Conservation (phyloP, 2,329 filamentous ascomycete genomes). For the Colletotrichum plurivorum region DNA sequence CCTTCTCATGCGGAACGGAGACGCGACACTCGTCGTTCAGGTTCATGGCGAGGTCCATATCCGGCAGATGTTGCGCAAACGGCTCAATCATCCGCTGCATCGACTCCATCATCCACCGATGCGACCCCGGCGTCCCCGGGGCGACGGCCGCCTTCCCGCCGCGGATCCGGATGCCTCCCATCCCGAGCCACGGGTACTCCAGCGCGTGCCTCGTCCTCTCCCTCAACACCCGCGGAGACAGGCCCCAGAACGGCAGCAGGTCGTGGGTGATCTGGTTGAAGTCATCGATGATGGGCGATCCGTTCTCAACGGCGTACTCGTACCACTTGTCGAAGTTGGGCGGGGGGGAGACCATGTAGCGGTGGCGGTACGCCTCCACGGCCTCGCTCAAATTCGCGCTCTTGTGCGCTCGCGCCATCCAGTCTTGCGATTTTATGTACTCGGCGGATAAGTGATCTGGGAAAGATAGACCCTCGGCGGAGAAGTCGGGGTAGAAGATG, state of each 20-base stretch:
- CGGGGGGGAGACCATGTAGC: constrained; percentile 75
- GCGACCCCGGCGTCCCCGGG: constrained; percentile 48
- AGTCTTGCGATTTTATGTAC: constrained; percentile 36
- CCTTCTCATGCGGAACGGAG: constrained; percentile 42
- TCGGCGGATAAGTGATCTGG: constrained; percentile 25
- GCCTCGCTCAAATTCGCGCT: constrained; percentile 49
- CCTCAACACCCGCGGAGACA: constrained; percentile 75
- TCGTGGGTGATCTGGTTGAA: constrained; percentile 82
- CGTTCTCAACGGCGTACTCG: constrained; percentile 75
- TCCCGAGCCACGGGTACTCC: constrained; percentile 51
- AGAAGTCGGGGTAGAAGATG: constrained; percentile 30
- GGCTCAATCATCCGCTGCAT: constrained; percentile 74
- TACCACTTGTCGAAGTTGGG: constrained; percentile 87
- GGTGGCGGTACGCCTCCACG: constrained; percentile 58
- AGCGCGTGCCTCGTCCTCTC: constrained; percentile 58
- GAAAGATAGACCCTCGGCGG: constrained; percentile 19
- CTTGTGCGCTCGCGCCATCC: constrained; percentile 41
- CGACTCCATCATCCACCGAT: constrained; percentile 54
- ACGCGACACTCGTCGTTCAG: constrained; percentile 55
- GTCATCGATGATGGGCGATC: constrained; percentile 80
- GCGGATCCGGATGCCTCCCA: constrained; percentile 67
- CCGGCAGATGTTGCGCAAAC: constrained; percentile 78
- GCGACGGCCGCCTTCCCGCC: constrained; percentile 68
- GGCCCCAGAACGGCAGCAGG: constrained; percentile 82
- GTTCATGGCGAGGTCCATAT: constrained; percentile 87